Base-by-base conservation (phyloP, 2,329 filamentous ascomycete genomes). In the Ceratocystiopsis minuta region DNA sequence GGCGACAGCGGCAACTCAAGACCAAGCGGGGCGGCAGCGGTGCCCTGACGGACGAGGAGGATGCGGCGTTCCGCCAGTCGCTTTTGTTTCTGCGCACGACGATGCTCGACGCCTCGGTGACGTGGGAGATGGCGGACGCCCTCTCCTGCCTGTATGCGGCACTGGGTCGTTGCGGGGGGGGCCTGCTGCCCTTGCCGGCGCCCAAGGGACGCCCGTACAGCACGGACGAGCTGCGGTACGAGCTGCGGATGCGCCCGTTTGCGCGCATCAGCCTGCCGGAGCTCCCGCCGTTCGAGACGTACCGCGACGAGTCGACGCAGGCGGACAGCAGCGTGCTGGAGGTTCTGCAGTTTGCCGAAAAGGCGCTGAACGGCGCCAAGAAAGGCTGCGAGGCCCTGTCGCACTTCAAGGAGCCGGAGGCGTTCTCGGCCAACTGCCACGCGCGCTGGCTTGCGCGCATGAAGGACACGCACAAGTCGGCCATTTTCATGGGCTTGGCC, bases 211-310 rank as follows among this genome's bases (percentile, higher is more conserved):
- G 73, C 1, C 76, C 79, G 0, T 92, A 86, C 55, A 73, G 76
- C 43, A 72, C 70, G 15, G 71, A 80, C 44, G 59, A 66, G 31
- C 62, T 86, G 5, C 75, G 84, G 13, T 87, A 90, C 56, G 80
- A 90, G 49, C 62, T 92, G 11, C 80, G 87, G 45, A 90, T 93
- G 83, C 82, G 80, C 52, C 83, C 85, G 0, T 94, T 92, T 53
- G 64, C 78, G 1, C 56, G 63, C 9, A 70, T 93, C 43, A 68
- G 71, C 11, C 65, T 83, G 2, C 81, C 84, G 0, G 70, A 75
- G 45, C 64, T 83, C 13, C 75, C 81, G 0, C 61, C 70, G 0
- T 80, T 72, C 47, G 70, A 74, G 7, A 70, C 76, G 14, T 84
- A 81, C 46, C 50, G 56, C 10, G 49, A 51, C 6, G 62, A 64